A percentile compares a stretch with the other conserved stretches of the same genome.
Evolutionary conservation across 768 basidiomycete genomes (phyloP).

Genomic region (Cytidiella melzeri): DNA sequence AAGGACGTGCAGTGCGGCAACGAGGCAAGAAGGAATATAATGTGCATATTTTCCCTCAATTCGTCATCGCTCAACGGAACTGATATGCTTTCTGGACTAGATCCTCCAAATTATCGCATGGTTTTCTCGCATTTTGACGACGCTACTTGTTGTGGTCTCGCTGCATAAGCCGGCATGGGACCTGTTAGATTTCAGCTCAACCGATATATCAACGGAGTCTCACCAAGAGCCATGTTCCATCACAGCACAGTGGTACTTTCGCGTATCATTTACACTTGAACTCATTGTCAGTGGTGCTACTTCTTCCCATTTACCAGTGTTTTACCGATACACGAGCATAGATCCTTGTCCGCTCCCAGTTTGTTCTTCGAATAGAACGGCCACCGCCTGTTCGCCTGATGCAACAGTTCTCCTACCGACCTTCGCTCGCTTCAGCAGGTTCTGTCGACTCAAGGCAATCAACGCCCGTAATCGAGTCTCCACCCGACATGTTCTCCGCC

Average conservation of each 20-base stretch:
- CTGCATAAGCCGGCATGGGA: conserved; percentile 37
- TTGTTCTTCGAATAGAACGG: conserved; percentile 55
- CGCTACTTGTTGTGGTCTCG: conserved; percentile 38
- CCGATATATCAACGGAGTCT: no score
- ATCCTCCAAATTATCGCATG: conserved; percentile 53
- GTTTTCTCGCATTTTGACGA: conserved; percentile 48
- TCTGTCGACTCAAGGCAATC: conserved; percentile 27
- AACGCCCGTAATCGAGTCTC: conserved; percentile 36
- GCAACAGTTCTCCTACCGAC: conserved; percentile 42
- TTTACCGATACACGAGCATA: conserved; percentile 21
- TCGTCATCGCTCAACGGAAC: neutral
- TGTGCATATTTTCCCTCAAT: no score
- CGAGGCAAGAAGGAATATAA: conserved; percentile 59
- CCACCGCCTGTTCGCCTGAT: conserved; percentile 70
- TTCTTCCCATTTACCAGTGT: neutral
- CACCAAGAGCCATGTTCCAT: conserved; percentile 21
- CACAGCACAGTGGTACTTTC: conserved; percentile 41
- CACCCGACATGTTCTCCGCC: conserved; percentile 55
- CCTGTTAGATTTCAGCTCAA: conserved; percentile 31
- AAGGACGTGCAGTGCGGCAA: conserved; percentile 67
- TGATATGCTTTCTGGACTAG: conserved; percentile 30
- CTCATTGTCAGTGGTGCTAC: conserved; percentile 40
- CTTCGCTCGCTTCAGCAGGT: conserved; percentile 13
- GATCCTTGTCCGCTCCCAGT: conserved; percentile 47
- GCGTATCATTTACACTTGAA: conserved; percentile 43